phyloP scores from a whole-genome alignment of 2,329 filamentous ascomycete species.

The Talaromyces sp. region DNA sequence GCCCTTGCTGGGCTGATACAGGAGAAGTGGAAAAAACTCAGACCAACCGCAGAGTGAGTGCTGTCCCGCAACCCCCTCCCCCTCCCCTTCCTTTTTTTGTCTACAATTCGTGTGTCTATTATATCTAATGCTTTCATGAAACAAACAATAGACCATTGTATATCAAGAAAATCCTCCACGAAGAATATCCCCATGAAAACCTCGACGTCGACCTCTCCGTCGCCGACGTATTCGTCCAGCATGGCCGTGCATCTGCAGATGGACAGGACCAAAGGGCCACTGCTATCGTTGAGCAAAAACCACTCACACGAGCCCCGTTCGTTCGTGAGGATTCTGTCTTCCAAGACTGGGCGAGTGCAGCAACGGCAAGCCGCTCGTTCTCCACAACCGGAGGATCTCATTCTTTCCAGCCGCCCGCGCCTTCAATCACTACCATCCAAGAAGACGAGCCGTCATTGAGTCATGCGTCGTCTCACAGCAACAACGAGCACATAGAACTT shows the following conservation, averaged over 20 bases:
- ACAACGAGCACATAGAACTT: neutral
- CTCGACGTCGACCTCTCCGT: slow-evolving; percentile 29
- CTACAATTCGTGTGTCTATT: neutral
- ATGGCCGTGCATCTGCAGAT: slow-evolving; percentile 27
- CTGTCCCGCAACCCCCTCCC: neutral
- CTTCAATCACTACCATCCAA: slow-evolving; percentile 15
- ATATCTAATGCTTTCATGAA: neutral
- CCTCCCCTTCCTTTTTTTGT: neutral
- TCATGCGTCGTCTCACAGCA: neutral
- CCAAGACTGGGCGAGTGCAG: slow-evolving; percentile 29
- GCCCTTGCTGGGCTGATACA: slow-evolving; percentile 26
- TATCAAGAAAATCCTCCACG: slow-evolving; percentile 34
- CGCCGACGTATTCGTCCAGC: slow-evolving; percentile 34
- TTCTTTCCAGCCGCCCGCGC: neutral
- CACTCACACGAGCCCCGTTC: slow-evolving; percentile 15
- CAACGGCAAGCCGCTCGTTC: slow-evolving; percentile 13
- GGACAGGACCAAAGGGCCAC: slow-evolving; percentile 29
- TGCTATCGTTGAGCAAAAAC: slow-evolving; percentile 30
- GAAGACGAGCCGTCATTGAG: slow-evolving; percentile 12
- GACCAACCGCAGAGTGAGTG: slow-evolving; percentile 28
- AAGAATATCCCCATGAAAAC: slow-evolving; percentile 25
- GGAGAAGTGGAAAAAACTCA: slow-evolving; percentile 28
- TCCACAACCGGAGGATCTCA: neutral
- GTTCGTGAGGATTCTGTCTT: slow-evolving; percentile 29
- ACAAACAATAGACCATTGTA: slow-evolving; percentile 22